phyloP scores from a whole-genome alignment of 768 basidiomycete species.

The Boletus rufocinnamomeus region DNA sequence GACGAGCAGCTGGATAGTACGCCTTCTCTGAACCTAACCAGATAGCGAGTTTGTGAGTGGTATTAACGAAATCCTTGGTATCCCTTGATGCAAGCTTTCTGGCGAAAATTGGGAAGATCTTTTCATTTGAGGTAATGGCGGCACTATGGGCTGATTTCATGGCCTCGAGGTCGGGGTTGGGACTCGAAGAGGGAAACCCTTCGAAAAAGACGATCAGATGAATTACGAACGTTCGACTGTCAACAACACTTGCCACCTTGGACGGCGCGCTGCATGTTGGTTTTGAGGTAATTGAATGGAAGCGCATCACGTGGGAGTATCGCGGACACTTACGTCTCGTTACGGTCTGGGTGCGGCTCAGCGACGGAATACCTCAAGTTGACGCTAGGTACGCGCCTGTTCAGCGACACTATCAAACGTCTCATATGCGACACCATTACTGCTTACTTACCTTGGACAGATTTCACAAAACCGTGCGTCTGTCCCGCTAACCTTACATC shows the following conservation, averaged over 20 bases:
- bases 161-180: slow-evolving; percentile 3
- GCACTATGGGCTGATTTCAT: slow-evolving; percentile 19
- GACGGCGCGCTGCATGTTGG: slow-evolving; percentile 14
- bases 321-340: too few species aligned
- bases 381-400: too few species aligned
- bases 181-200: slow-evolving; percentile 7
- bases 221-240: neutral
- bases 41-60: slow-evolving; percentile 39
- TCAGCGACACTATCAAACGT: too few species aligned
- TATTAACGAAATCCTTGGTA: slow-evolving; percentile 20
- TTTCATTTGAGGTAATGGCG: slow-evolving; percentile 36
- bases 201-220: slow-evolving; percentile 2
- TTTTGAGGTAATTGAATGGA: neutral
- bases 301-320: slow-evolving; percentile 11
- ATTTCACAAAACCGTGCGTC: neutral
- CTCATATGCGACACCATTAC: too few species aligned
- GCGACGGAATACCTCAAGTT: too few species aligned
- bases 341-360: too few species aligned
- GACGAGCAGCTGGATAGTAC: slow-evolving; percentile 52
- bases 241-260: slow-evolving; percentile 9
- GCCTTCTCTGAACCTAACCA: slow-evolving; percentile 53
- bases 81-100: slow-evolving; percentile 36
- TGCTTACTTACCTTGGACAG: neutral
- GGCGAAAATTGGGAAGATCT: slow-evolving; percentile 39
- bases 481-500: neutral